These are phyloP conservation scores for Ophiosphaerella korrae DNA, from an alignment of 2,329 filamentous ascomycete species.

Conservation along the genomic window DNA sequence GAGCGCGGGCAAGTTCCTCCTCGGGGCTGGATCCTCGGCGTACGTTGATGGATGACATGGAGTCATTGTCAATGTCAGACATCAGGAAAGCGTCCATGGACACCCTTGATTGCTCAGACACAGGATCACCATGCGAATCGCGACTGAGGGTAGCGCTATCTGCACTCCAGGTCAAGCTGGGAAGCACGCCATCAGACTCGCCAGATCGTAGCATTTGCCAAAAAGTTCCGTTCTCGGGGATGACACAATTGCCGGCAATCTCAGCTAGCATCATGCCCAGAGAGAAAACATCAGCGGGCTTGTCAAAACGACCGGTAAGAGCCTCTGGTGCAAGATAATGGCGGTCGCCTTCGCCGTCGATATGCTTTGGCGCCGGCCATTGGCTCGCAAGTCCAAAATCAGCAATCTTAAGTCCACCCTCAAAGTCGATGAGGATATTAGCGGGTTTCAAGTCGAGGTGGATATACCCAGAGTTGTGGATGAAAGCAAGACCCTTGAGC, in stretches of 20 bases:
- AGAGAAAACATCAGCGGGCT: constrained; percentile 91
- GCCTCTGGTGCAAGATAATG: constrained; percentile 97
- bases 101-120: constrained; percentile 23
- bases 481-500: constrained; percentile 79
- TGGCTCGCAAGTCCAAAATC: constrained; percentile 82
- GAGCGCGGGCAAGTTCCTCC: constrained; percentile 69
- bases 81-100: constrained; percentile 35
- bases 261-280: constrained; percentile 94
- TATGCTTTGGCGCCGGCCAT: constrained; percentile 75
- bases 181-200: constrained; percentile 81
- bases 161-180: constrained; percentile 80
- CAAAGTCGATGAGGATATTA: constrained; percentile 81
- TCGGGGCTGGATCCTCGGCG: constrained; percentile 32
- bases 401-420: constrained; percentile 81
- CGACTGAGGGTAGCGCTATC: constrained; percentile 70
- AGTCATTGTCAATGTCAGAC: constrained; percentile 46
- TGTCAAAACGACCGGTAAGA: constrained; percentile 82
- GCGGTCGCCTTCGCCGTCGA: constrained; percentile 92
- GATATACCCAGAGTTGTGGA: constrained; percentile 86
- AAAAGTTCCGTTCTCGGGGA: constrained; percentile 88
- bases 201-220: constrained; percentile 91
- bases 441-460: constrained; percentile 86
- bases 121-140: constrained; percentile 63
- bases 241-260: constrained; percentile 88
- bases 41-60: constrained; percentile 45